Percentiles rank a stretch among this genome's conserved stretches.
These are phyloP conservation scores for Francoa sonchifolia DNA, from an alignment of 441 rosid species.

Conservation along the genomic window DNA sequence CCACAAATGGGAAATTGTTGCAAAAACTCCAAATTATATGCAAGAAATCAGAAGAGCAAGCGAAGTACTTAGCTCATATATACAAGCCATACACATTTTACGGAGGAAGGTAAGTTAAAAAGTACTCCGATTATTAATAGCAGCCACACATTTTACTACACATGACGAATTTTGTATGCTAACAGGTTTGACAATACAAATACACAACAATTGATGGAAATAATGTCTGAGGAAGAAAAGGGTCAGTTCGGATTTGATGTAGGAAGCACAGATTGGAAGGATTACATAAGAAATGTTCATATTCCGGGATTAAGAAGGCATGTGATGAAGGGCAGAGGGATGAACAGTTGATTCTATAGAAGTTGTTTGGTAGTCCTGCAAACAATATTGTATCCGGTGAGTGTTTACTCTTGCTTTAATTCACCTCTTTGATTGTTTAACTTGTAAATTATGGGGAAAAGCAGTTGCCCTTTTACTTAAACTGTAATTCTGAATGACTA, in stretches of 20 bases:
- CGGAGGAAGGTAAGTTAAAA: conserved; percentile 49
- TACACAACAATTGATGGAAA: conserved; percentile 52
- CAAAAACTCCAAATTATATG: conserved; percentile 50
- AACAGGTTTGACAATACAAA: conserved; percentile 82
- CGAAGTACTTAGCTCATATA: conserved; percentile 59
- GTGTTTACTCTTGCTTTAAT: too few species aligned
- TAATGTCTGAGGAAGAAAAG: conserved; percentile 69
- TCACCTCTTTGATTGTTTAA: too few species aligned
- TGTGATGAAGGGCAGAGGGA: conserved; percentile 56
- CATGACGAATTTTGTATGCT: not conserved
- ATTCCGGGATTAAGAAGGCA: conserved; percentile 74
- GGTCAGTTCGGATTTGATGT: conserved; percentile 59
- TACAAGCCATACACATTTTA: conserved; percentile 86
- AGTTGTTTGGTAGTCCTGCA: too few species aligned
- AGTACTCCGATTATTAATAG: not conserved
- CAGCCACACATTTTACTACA: too few species aligned
- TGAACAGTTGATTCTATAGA: too few species aligned
- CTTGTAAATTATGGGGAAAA: too few species aligned
- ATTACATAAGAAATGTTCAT: conserved; percentile 69
- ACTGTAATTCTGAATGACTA: too few species aligned
- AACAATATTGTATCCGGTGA: too few species aligned
- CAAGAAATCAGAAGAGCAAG: conserved; percentile 73
- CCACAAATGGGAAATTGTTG: conserved; percentile 37
- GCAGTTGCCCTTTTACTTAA: too few species aligned
- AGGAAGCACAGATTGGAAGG: conserved; percentile 61